A percentile compares a stretch with the other conserved stretches of the same genome.
Evolutionary conservation across 2,329 filamentous ascomycete genomes (phyloP).

Genomic region (Coniochaeta sp.): DNA sequence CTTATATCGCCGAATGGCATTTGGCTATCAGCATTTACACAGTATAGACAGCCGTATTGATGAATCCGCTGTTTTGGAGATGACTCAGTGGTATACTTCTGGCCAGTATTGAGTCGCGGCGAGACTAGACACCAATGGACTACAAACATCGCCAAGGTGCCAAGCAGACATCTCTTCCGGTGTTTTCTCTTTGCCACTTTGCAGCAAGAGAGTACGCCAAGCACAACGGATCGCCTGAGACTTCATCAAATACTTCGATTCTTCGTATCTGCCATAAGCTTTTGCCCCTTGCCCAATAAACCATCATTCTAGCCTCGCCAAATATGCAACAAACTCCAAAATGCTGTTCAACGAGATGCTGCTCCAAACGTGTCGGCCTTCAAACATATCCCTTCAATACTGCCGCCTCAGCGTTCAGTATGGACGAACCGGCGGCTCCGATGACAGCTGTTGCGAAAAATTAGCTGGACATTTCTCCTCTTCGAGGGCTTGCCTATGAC

Average conservation of each 20-base stretch:
- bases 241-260: too few species aligned
- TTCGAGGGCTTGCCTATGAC: too few species aligned
- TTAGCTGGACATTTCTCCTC: constrained; percentile 11
- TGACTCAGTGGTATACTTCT: constrained; percentile 24
- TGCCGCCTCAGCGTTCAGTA: constrained; percentile 88
- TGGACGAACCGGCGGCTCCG: constrained; percentile 91
- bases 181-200: not conserved
- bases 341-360: not conserved
- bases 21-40: too few species aligned
- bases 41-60: too few species aligned
- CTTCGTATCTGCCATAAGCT: not conserved
- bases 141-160: constrained; percentile 18
- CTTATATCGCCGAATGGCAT: too few species aligned
- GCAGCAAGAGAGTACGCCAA: too few species aligned
- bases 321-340: not conserved
- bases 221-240: too few species aligned
- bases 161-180: not conserved
- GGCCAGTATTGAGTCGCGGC: constrained; percentile 22
- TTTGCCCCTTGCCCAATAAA: not conserved
- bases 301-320: not conserved
- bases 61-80: constrained; percentile 22
- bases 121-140: constrained; percentile 12
- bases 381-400: constrained; percentile 81
- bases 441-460: constrained; percentile 60
- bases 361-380: constrained; percentile 3